Conservation (phyloP, 2,329 filamentous ascomycete genomes). For the Neonectria faginata region DNA sequence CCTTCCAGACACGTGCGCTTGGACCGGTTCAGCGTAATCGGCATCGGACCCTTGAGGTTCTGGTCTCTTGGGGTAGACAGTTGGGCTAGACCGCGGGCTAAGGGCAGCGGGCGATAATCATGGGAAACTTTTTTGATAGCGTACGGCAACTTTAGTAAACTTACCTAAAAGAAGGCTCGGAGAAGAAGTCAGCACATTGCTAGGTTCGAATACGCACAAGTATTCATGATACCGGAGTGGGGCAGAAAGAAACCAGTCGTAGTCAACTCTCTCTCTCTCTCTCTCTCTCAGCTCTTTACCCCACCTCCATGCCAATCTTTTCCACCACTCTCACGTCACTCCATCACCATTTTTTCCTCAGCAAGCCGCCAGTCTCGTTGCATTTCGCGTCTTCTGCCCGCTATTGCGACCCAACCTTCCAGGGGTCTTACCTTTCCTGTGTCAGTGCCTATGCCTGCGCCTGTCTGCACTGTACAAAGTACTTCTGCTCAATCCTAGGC, state of each 20-base stretch:
- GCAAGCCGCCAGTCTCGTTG: neutral
- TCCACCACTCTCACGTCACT: conserved; percentile 20
- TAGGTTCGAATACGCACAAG: conserved; percentile 21
- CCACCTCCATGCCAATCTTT: conserved; percentile 33
- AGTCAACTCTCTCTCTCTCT: neutral
- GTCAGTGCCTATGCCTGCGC: conserved; percentile 6
- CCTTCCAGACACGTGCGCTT: conserved; percentile 44
- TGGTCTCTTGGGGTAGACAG: too few relatives aligned
- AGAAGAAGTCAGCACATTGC: neutral
- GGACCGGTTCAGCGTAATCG: conserved; percentile 27
- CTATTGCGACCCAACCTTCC: conserved; percentile 6
- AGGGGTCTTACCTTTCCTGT: conserved; percentile 5
- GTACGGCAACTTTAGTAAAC: neutral
- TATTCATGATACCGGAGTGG: conserved; percentile 32
- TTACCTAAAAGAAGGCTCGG: too few relatives aligned
- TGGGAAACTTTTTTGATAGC: neutral
- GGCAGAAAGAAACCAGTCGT: conserved; percentile 23
- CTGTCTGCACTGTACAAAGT: neutral
- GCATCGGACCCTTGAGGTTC: neutral
- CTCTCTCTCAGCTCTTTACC: conserved; percentile 8
- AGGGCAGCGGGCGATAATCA: neutral
- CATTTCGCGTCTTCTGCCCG: neutral
- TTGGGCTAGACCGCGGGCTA: neutral
- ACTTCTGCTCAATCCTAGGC: neutral
- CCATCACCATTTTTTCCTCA: conserved; percentile 12